These are phyloP conservation scores for Phialophora verrucosa DNA, from an alignment of 2,329 filamentous ascomycete species.

Conservation along the genomic window DNA sequence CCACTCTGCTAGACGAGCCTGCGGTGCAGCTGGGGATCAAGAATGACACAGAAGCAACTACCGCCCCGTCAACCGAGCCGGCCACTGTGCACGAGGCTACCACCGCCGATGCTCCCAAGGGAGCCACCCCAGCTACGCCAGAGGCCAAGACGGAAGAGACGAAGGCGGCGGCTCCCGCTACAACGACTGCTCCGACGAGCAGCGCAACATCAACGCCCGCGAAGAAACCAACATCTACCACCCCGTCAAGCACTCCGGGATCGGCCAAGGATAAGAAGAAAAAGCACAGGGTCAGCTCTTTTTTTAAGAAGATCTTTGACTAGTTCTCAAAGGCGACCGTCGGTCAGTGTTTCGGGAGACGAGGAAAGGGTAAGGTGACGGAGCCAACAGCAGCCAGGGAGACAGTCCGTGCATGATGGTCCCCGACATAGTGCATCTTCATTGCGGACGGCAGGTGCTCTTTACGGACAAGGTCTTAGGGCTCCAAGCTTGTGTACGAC, in stretches of 20 bases:
- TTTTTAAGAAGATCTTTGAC: conserved; percentile 63
- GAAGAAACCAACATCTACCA: conserved; percentile 40
- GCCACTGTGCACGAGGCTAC: conserved; percentile 7
- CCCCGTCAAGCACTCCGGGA: conserved; percentile 38
- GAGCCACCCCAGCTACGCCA: conserved; percentile 16
- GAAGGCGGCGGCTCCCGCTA: conserved; percentile 13
- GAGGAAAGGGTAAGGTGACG: neutral
- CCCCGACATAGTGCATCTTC: neutral
- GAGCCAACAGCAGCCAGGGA: neutral
- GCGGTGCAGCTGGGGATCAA: conserved; percentile 37
- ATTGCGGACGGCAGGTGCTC: neutral
- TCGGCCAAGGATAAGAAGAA: conserved; percentile 65
- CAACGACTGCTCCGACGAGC: conserved; percentile 24
- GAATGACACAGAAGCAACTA: conserved; percentile 32
- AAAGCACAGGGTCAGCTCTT: conserved; percentile 69
- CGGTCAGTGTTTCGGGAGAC: conserved; percentile 1
- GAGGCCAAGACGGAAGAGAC: conserved; percentile 21
- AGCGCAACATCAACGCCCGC: conserved; percentile 26
- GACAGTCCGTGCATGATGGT: neutral
- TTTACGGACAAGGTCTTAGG: neutral
- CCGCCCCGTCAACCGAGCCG: conserved; percentile 12
- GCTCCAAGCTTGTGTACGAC: neutral
- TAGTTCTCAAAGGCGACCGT: conserved; percentile 33
- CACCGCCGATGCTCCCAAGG: conserved; percentile 24
- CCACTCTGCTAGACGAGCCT: conserved; percentile 37